Percentiles rank a stretch among this genome's conserved stretches.
Conservation (phyloP, 495 filamentous ascomycete genomes). For the Hypoxylon perforatum region DNA sequence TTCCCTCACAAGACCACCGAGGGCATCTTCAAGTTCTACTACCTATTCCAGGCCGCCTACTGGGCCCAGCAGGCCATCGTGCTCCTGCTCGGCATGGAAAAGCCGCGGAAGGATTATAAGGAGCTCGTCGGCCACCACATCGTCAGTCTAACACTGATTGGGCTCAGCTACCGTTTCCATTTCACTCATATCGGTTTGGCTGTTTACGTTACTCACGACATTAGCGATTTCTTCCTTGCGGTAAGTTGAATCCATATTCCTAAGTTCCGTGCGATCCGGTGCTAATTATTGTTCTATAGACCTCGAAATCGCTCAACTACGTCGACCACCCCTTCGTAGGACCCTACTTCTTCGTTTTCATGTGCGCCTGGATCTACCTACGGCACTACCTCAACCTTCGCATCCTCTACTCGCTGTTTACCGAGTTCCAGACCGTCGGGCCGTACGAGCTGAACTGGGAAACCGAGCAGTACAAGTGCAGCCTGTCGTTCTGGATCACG, state of each 20-base stretch:
- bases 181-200: conserved; percentile 98
- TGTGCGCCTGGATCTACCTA: conserved; percentile 88
- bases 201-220: conserved; percentile 96
- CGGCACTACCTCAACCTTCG: conserved; percentile 91
- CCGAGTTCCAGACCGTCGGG: conserved; percentile 88
- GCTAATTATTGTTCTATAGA: conserved; percentile 59
- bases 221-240: conserved; percentile 96
- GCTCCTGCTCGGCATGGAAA: conserved; percentile 87
- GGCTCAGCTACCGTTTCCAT: conserved; percentile 93
- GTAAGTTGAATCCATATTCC: conserved; percentile 63
- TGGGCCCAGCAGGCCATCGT: conserved; percentile 97
- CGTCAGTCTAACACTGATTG: conserved; percentile 89
- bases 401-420: conserved; percentile 86
- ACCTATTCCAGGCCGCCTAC: conserved; percentile 93
- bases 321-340: conserved; percentile 78
- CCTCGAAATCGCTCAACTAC: conserved; percentile 95
- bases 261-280: neutral
- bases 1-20: conserved; percentile 91
- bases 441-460: conserved; percentile 90
- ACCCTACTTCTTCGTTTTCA: conserved; percentile 88
- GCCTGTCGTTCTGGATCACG: conserved; percentile 78
- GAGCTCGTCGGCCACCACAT: conserved; percentile 96
- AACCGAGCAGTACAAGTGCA: conserved; percentile 84
- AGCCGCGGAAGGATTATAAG: conserved; percentile 95
- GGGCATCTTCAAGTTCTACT: conserved; percentile 93